A percentile compares a stretch with the other conserved stretches of the same genome.
These are phyloP conservation scores for Cladosporium austrohemisphaericum DNA, from an alignment of 2,329 filamentous ascomycete genomes.

Conservation along the genomic window DNA sequence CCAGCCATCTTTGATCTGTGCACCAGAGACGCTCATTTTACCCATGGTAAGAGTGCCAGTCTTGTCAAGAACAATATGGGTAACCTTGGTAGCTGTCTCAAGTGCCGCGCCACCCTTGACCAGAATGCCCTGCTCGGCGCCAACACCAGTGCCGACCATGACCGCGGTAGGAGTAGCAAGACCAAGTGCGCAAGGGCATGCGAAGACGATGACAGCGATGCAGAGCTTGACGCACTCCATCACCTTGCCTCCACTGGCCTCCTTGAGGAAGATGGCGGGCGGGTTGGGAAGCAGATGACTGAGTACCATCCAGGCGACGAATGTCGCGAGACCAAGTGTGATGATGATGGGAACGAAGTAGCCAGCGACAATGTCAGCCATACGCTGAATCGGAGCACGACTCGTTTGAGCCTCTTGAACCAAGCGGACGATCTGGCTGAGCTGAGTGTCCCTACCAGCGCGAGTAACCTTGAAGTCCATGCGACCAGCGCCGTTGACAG, in stretches of 20 bases:
- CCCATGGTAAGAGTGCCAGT: conserved; percentile 92
- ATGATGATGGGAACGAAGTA: conserved; percentile 93
- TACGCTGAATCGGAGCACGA: conserved; percentile 86
- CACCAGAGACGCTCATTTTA: conserved; percentile 85
- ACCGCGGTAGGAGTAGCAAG: conserved; percentile 94
- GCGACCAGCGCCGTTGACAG: conserved; percentile 89
- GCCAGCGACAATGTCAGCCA: conserved; percentile 86
- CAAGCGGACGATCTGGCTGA: conserved; percentile 97
- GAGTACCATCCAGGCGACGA: conserved; percentile 88
- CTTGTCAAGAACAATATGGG: conserved; percentile 89
- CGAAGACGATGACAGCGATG: conserved; percentile 97
- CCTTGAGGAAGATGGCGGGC: conserved; percentile 80
- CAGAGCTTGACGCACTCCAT: conserved; percentile 98
- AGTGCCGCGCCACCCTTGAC: conserved; percentile 93
- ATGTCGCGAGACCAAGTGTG: conserved; percentile 76
- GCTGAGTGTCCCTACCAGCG: conserved; percentile 89
- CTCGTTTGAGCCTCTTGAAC: conserved; percentile 96
- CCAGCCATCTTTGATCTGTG: conserved; percentile 67
- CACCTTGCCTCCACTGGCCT: conserved; percentile 78
- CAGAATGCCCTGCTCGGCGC: conserved; percentile 92
- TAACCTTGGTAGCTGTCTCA: conserved; percentile 85
- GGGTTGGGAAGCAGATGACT: conserved; percentile 80
- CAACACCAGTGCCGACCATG: conserved; percentile 98
- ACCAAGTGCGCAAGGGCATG: conserved; percentile 94
- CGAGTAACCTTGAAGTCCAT: conserved; percentile 89